Base-by-base conservation (phyloP, 495 filamentous ascomycete species). In the Hyphodiscus hymeniophilus region DNA sequence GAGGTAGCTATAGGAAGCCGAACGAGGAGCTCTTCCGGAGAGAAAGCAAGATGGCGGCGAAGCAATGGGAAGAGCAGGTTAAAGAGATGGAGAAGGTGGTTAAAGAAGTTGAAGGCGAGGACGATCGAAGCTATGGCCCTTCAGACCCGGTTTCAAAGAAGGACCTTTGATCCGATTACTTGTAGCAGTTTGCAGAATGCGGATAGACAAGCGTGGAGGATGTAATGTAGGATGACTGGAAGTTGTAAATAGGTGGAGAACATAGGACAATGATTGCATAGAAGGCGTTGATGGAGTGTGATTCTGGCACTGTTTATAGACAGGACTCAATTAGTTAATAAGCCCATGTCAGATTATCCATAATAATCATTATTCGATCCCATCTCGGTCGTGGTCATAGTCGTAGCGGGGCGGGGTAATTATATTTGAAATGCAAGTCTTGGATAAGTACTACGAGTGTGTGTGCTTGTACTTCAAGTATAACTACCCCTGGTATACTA, bases 11-110 rank as follows among this genome's bases (percentile, higher is more conserved):
- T 70, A 75, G 89, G 49, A 76, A 82, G 68, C 91, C 91, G 8
- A 94, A 94, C 52, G 77, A 80, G 49, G 88, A 88, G 59, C 73
- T 95, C 49, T 96, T 96, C 73, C 68, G 80, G 48, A 82, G 84
- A 55, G 88, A 95, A 66, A 80, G 77, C 48, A 95, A 94, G 76
- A 89, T 92, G 85, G 85, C 75, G 48, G 69, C 86, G 56, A 70
- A 74, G 45, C 82, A 88, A 63, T 94, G 87, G 89, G 70, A 83
- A 61, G 72, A 79, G 61, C 89, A 95, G 68, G 72, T 73, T 32
- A 74, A 77, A 60, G 88, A 91, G 68, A 94, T 94, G 84, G 91
- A 96, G 69, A 73, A 74, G 52, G 80, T 91, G 34, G 75, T 90
- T 49, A 75, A 83, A 64, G 79, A 82, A 52, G 86, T 95, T 2